Base-by-base conservation (phyloP, 2,329 filamentous ascomycete genomes). In the Bipolaris zeicola region DNA sequence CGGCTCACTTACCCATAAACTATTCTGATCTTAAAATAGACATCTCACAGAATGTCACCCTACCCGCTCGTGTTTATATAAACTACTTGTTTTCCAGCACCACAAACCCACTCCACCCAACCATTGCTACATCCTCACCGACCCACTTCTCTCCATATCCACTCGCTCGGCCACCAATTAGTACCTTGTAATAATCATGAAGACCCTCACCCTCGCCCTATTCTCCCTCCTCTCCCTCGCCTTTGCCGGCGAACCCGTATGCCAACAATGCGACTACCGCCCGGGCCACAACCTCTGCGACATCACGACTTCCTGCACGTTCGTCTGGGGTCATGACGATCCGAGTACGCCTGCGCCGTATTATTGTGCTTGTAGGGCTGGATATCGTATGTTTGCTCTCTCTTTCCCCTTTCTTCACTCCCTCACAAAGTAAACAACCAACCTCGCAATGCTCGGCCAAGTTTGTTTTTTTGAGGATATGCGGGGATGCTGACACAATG, bases 221-320 rank as follows among this genome's bases (percentile, higher is more conserved):
- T 1, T 38, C 2, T 33, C 50, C 13, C 8, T 52, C 34, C n/a
- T 55, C 3, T 13, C 34, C 8, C 14, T 50, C 8, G n/a, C 41
- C 52, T 6, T 18, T 8, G 50, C 50, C 26, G 38, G 44, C 20
- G 1, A 14, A 2, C 4, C 42, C 26, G n/a, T 28, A 13, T 44
- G 42, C 42, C n/a, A n/a, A 5, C 6, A 16, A 31, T 55, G 52
- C 33, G 33, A 47, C 37, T 31, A 42, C 50, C 42, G 37, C 0
- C 55, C 41, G 20, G 43, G 50, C 33, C n/a, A 38, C 53, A 79
- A 79, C 61, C 59, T 63, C 56, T 80, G 78, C 61, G 74, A 79
- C 57, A 64, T 76, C 39, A 79, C 76, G 13, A 80, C 78, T 22
- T 79, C 78, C 6, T 80, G 78, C 65, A 79, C 79, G 61, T 56